phyloP scores from a whole-genome alignment of 257 asterid genomes.

The Solanum paucissectum region DNA sequence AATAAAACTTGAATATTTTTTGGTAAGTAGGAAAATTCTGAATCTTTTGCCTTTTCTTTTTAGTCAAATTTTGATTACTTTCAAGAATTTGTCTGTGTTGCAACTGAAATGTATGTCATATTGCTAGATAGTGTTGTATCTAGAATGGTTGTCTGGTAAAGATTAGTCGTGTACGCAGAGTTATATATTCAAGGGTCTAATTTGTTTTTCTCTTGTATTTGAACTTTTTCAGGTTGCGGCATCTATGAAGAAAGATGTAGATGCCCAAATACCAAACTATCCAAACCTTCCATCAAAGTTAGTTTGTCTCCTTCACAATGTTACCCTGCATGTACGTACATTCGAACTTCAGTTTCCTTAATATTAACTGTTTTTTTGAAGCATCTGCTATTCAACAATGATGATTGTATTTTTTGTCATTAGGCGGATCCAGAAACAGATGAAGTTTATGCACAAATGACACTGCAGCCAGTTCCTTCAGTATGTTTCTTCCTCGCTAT shows the following conservation, averaged over 20 bases:
- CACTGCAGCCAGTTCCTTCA: constrained; percentile 74
- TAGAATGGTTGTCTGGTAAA: background rate
- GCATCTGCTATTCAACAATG: background rate
- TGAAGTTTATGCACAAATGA: constrained; percentile 98
- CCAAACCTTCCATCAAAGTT: constrained; percentile 92
- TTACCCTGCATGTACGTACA: constrained; percentile 78
- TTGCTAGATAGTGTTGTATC: background rate
- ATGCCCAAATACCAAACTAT: constrained; percentile 67
- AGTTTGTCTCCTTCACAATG: constrained; percentile 82
- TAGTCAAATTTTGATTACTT: background rate
- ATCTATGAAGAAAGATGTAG: constrained; percentile 92
- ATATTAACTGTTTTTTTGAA: background rate
- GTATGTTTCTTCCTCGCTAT: background rate
- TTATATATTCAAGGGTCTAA: background rate
- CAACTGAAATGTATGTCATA: background rate
- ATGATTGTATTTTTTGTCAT: background rate
- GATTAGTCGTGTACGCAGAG: background rate
- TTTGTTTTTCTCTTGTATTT: background rate
- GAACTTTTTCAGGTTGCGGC: constrained; percentile 66
- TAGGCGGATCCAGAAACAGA: constrained; percentile 97
- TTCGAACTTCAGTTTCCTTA: background rate
- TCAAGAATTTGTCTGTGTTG: background rate
- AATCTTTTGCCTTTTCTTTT: background rate
- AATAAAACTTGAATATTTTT: background rate
- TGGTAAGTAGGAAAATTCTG: background rate